phyloP scores from a whole-genome alignment of 768 basidiomycete genomes.

The Phanerochaete carnosa region DNA sequence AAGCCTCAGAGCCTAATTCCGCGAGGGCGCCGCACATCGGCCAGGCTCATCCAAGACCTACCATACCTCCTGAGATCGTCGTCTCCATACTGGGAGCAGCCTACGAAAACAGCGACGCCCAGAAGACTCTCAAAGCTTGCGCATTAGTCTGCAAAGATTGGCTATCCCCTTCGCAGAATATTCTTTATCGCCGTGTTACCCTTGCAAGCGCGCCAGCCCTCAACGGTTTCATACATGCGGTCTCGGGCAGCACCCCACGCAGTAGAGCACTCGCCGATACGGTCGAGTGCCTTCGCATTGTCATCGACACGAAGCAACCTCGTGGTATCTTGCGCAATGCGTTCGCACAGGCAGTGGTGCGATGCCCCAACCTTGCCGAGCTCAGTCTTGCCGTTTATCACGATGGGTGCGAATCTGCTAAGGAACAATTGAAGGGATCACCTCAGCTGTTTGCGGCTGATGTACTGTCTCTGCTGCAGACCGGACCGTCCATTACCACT shows the following conservation, averaged over 20 bases:
- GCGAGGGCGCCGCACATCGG: not conserved
- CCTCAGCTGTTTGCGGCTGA: slow-evolving; percentile 24
- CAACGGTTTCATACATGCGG: slow-evolving; percentile 50
- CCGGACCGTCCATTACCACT: slow-evolving; percentile 50
- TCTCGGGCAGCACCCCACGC: slow-evolving; percentile 42
- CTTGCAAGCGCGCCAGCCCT: slow-evolving; percentile 53
- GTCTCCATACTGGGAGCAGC: slow-evolving; percentile 58
- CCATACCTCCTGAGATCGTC: slow-evolving; percentile 61
- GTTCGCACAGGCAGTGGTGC: slow-evolving; percentile 54
- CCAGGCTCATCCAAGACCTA: not conserved
- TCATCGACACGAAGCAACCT: slow-evolving; percentile 70
- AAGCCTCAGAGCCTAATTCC: not conserved
- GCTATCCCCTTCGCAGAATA: slow-evolving; percentile 60
- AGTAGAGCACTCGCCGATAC: slow-evolving; percentile 50
- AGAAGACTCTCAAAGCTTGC: slow-evolving; percentile 43
- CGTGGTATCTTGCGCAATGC: slow-evolving; percentile 49
- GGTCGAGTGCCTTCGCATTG: slow-evolving; percentile 50
- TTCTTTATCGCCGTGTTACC: slow-evolving; percentile 57
- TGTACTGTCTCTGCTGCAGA: slow-evolving; percentile 48
- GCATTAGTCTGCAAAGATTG: slow-evolving; percentile 67
- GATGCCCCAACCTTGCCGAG: slow-evolving; percentile 57
- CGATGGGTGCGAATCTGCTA: slow-evolving; percentile 23
- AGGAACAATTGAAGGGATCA: slow-evolving; percentile 15
- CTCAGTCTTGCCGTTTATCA: slow-evolving; percentile 59
- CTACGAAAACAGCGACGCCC: slow-evolving; percentile 32